Conservation (phyloP, 2,329 filamentous ascomycete species). For the Drechslera avenae region DNA sequence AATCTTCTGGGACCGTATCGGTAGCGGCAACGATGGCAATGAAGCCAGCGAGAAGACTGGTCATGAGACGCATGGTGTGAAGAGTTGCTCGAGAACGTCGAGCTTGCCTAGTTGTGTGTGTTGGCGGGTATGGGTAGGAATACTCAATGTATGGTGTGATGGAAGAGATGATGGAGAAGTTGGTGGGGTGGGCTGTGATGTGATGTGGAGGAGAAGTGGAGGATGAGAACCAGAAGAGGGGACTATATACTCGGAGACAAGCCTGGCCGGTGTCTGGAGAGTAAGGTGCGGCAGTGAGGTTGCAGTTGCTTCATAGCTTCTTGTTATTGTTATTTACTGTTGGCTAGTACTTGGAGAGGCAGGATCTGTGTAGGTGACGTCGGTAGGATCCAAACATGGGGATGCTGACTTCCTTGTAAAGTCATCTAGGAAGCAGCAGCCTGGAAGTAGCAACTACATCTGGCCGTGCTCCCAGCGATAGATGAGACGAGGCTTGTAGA, state of each 20-base stretch:
- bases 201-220: slow-evolving; percentile 14
- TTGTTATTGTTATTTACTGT: not conserved
- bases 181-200: slow-evolving; percentile 13
- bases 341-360: not conserved
- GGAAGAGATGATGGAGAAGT: slow-evolving; percentile 13
- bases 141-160: slow-evolving; percentile 15
- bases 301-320: slow-evolving; percentile 1
- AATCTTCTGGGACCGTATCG: not conserved
- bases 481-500: too few relatives aligned
- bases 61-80: slow-evolving; percentile 14
- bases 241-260: slow-evolving; percentile 12
- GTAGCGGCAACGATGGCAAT: slow-evolving; percentile 11
- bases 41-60: slow-evolving; percentile 17
- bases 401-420: slow-evolving; percentile 40
- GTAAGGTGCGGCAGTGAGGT: not conserved
- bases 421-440: slow-evolving; percentile 64
- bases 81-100: too few relatives aligned
- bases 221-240: slow-evolving; percentile 1
- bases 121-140: slow-evolving; percentile 7
- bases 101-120: too few relatives aligned
- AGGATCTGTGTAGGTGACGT: not conserved
- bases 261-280: not conserved
- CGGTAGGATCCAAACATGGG: not conserved
- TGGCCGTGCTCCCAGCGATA: too few relatives aligned
- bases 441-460: too few relatives aligned